Percentiles rank a stretch among this genome's conserved stretches.
These are phyloP conservation scores for Leucaena leucocephala DNA, from an alignment of 306 rosid genomes.

Conservation along the genomic window DNA sequence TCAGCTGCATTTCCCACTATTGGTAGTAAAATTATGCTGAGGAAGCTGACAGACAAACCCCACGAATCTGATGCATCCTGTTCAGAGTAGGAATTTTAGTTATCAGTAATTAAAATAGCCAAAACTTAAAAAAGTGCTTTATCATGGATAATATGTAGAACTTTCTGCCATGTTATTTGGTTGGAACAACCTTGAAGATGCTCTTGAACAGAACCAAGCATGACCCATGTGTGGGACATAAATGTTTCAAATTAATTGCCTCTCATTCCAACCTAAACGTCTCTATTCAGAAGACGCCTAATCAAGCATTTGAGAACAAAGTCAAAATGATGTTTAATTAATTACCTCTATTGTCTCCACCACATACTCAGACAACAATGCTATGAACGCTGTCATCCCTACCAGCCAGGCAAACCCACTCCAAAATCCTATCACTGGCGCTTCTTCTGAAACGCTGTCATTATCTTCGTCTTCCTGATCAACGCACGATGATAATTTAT, in stretches of 20 bases:
- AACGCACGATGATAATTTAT: constrained; percentile 12
- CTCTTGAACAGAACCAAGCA: neutral
- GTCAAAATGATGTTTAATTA: neutral
- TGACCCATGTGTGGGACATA: neutral
- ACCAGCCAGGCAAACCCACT: constrained; percentile 83
- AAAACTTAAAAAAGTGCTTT: neutral
- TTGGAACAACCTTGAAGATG: neutral
- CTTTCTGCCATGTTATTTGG: constrained; percentile 2
- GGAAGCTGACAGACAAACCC: constrained; percentile 85
- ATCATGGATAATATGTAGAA: neutral
- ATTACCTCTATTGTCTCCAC: constrained; percentile 82
- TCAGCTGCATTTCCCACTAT: constrained; percentile 97
- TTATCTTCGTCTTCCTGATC: constrained; percentile 47
- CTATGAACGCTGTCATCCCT: constrained; percentile 71
- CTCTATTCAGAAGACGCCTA: neutral
- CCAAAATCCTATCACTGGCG: constrained; percentile 65
- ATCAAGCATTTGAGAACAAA: neutral
- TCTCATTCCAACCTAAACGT: neutral
- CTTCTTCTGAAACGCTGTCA: constrained; percentile 48
- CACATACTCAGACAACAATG: constrained; percentile 80
- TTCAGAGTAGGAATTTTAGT: neutral
- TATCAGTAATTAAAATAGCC: neutral
- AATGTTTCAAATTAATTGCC: neutral
- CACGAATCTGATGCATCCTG: constrained; percentile 91
- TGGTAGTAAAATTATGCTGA: constrained; percentile 85